Evolutionary conservation across 2,329 filamentous ascomycete species (phyloP).

Genomic region (Mycosphaerella arachidis): DNA sequence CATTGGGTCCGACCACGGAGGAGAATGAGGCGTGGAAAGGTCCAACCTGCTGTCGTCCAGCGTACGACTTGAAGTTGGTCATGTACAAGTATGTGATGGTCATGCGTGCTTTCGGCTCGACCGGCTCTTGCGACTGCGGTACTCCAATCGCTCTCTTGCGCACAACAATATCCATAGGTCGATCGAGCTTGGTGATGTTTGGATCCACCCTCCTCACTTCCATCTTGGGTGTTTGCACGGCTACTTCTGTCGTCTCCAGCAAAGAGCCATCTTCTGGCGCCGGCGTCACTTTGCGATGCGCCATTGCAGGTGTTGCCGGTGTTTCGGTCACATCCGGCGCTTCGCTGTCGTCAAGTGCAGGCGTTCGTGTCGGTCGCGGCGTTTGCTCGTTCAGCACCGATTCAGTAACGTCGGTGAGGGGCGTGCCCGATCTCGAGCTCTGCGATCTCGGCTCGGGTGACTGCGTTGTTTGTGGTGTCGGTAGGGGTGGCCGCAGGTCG

Average conservation of each 20-base stretch:
- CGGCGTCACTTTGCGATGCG: conserved; percentile 4
- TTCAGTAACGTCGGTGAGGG: conserved; percentile 70
- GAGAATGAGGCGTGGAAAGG: conserved; percentile 97
- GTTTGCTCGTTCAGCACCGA: conserved; percentile 60
- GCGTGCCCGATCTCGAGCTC: conserved; percentile 46
- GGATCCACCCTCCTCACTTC: conserved; percentile 66
- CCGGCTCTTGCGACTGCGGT: conserved; percentile 65
- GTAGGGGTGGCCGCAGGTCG: conserved; percentile 33
- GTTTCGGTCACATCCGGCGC: conserved; percentile 15
- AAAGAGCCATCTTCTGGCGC: conserved; percentile 13
- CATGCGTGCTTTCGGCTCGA: conserved; percentile 74
- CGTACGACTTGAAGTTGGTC: conserved; percentile 99
- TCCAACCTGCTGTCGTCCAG: conserved; percentile 87
- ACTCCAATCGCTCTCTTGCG: conserved; percentile 70
- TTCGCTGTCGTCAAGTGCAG: conserved; percentile 14
- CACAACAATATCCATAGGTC: conserved; percentile 88
- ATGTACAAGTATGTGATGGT: conserved; percentile 90
- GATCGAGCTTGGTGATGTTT: conserved; percentile 73
- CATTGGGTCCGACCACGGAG: conserved; percentile 95
- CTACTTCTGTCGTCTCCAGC: conserved; percentile 15
- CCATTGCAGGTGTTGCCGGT: conserved; percentile 9
- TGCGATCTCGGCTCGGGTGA: conserved; percentile 31
- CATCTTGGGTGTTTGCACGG: conserved; percentile 28
- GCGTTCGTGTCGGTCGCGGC: conserved; percentile 29
- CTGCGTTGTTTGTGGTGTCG: conserved; percentile 48